Evolutionary conservation across 345 rosid genomes (phyloP).

Genomic region (Camelina laxa): DNA sequence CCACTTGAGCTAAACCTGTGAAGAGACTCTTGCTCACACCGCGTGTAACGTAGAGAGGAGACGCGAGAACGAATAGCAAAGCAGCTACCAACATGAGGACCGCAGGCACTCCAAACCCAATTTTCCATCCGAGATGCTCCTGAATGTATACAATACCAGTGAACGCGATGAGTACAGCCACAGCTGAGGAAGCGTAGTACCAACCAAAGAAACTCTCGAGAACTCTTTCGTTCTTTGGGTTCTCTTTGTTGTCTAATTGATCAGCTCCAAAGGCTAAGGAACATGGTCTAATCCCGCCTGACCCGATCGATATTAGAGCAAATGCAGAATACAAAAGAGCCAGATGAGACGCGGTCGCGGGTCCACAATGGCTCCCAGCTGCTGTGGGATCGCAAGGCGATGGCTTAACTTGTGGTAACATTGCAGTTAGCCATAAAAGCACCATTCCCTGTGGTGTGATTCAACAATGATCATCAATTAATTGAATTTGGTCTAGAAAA

Average conservation of each 20-base stretch:
- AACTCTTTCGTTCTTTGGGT: slow-evolving; percentile 57
- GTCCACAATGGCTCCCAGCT: slow-evolving; percentile 46
- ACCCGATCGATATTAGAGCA: slow-evolving; percentile 64
- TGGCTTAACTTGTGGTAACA: slow-evolving; percentile 68
- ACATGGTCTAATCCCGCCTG: slow-evolving; percentile 80
- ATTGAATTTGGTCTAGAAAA: not conserved
- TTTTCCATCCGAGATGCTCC: slow-evolving; percentile 64
- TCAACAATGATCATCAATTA: slow-evolving; percentile 9
- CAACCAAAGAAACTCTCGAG: slow-evolving; percentile 72
- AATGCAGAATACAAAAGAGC: slow-evolving; percentile 53
- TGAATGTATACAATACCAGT: slow-evolving; percentile 65
- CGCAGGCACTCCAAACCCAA: slow-evolving; percentile 68
- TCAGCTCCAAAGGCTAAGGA: slow-evolving; percentile 80
- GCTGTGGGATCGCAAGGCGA: slow-evolving; percentile 47
- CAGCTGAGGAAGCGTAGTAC: slow-evolving; percentile 63
- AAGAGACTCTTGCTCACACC: slow-evolving; percentile 52
- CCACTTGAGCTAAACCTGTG: slow-evolving; percentile 57
- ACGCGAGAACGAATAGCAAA: slow-evolving; percentile 54
- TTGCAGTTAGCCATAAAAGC: slow-evolving; percentile 72
- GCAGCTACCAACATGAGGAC: slow-evolving; percentile 58
- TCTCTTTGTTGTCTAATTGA: slow-evolving; percentile 58
- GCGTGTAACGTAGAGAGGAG: slow-evolving; percentile 55
- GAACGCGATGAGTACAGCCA: slow-evolving; percentile 58
- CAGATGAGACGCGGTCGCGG: slow-evolving; percentile 59
- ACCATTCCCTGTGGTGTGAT: slow-evolving; percentile 60